Evolutionary conservation across 495 filamentous ascomycete species (phyloP).

Genomic region (Penicillium salamii): DNA sequence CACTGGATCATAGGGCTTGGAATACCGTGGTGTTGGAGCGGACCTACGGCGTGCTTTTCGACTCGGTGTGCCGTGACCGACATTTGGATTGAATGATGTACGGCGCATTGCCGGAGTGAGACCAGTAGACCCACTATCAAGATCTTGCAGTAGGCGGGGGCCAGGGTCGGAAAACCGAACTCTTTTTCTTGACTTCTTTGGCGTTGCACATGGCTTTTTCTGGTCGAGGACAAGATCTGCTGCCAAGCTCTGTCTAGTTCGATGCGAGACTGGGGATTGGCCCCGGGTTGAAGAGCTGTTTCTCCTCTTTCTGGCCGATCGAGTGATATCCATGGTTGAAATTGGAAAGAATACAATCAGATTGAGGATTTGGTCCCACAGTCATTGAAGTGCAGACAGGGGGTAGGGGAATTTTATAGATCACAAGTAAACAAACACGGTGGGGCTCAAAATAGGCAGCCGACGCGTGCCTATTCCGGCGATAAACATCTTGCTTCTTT

Average conservation of each 20-base stretch:
- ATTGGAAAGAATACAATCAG: not conserved
- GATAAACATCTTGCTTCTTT: conserved; percentile 26
- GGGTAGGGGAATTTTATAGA: not conserved
- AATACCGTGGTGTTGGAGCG: conserved; percentile 28
- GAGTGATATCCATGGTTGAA: conserved; percentile 29
- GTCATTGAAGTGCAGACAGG: not conserved
- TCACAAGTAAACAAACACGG: conserved; percentile 26
- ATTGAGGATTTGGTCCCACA: conserved; percentile 1
- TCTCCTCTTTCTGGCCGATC: conserved; percentile 29
- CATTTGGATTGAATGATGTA: conserved; percentile 42
- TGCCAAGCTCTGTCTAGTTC: conserved; percentile 15
- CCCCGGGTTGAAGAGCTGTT: conserved; percentile 19
- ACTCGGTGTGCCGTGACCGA: conserved; percentile 37
- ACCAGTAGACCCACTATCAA: conserved; percentile 50
- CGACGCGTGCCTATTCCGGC: conserved; percentile 20
- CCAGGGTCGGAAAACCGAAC: conserved; percentile 75
- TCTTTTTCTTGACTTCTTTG: conserved; percentile 51
- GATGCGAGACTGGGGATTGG: conserved; percentile 20
- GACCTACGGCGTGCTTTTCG: conserved; percentile 39
- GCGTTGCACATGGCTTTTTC: conserved; percentile 17
- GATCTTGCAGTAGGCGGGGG: conserved; percentile 34
- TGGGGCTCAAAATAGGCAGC: conserved; percentile 21
- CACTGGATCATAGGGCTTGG: conserved; percentile 25
- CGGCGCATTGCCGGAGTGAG: conserved; percentile 65
- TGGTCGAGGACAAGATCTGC: not conserved